Evolutionary conservation across 2,329 filamentous ascomycete species (phyloP).

Genomic region (Teratosphaeria nubilosa): DNA sequence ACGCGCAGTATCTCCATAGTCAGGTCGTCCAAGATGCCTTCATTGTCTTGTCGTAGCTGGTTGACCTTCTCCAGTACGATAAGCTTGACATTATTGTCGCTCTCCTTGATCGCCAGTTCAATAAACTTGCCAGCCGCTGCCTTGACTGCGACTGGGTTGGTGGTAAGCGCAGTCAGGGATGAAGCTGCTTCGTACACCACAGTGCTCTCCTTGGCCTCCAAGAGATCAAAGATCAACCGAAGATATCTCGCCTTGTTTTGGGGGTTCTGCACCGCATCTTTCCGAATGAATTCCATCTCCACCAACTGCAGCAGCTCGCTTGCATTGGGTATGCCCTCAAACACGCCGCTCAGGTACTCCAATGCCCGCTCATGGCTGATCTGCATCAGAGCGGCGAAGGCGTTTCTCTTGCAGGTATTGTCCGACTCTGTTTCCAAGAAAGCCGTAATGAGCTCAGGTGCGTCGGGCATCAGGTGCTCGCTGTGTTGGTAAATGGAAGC

Average conservation of each 20-base stretch:
- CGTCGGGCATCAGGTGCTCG: conserved; percentile 86
- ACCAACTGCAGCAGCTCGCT: conserved; percentile 89
- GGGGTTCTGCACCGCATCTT: conserved; percentile 88
- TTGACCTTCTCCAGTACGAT: conserved; percentile 94
- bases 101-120: conserved; percentile 91
- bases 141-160: conserved; percentile 94
- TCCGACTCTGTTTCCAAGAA: conserved; percentile 90
- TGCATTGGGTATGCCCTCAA: conserved; percentile 87
- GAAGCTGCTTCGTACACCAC: conserved; percentile 97
- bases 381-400: conserved; percentile 79
- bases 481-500: conserved; percentile 87
- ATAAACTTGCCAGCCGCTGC: conserved; percentile 94
- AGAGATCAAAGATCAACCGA: conserved; percentile 87
- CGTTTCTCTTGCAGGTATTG: conserved; percentile 94
- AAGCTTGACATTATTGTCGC: conserved; percentile 98
- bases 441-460: conserved; percentile 76
- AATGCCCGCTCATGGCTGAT: conserved; percentile 92
- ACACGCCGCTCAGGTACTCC: conserved; percentile 75
- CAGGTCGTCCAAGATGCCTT: conserved; percentile 83
- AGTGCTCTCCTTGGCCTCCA: conserved; percentile 86
- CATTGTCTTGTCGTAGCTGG: conserved; percentile 74
- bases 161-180: conserved; percentile 84
- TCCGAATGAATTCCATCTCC: conserved; percentile 93
- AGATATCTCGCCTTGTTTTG: conserved; percentile 95
- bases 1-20: conserved; percentile 96